phyloP scores from a whole-genome alignment of 2,329 filamentous ascomycete species.

The Zasmidium cellare region DNA sequence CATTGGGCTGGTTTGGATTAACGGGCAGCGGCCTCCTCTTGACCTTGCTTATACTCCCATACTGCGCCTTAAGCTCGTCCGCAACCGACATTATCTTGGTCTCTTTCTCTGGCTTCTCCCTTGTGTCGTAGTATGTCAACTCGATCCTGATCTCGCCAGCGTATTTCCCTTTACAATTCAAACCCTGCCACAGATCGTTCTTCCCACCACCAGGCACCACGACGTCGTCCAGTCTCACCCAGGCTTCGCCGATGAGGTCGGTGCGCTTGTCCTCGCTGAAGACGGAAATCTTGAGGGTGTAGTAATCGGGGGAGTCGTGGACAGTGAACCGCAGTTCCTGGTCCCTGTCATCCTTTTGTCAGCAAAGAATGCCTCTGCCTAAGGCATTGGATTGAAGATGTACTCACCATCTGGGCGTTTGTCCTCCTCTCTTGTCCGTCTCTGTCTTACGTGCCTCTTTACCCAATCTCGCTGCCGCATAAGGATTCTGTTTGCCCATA shows the following conservation, averaged over 20 bases:
- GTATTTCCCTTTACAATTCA: slow-evolving; percentile 90
- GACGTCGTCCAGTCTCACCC: slow-evolving; percentile 79
- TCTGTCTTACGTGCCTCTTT: slow-evolving; percentile 98
- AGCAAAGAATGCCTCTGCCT: slow-evolving; percentile 9
- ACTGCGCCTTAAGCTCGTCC: slow-evolving; percentile 28
- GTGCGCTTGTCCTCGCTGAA: slow-evolving; percentile 99
- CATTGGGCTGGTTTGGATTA: slow-evolving; percentile 59
- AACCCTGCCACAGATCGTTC: slow-evolving; percentile 85
- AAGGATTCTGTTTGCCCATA: slow-evolving; percentile 98
- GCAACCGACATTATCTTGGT: slow-evolving; percentile 44
- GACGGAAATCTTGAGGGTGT: slow-evolving; percentile 89
- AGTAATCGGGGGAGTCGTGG: slow-evolving; percentile 95
- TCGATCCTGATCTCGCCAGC: slow-evolving; percentile 93
- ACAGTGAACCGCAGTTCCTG: slow-evolving; percentile 95
- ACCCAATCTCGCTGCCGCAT: slow-evolving; percentile 87
- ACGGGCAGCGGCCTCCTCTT: slow-evolving; percentile 83
- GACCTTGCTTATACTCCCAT: slow-evolving; percentile 44
- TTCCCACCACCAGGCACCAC: slow-evolving; percentile 87
- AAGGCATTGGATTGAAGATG: background rate
- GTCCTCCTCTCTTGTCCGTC: slow-evolving; percentile 89
- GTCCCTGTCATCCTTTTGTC: slow-evolving; percentile 64
- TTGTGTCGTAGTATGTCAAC: slow-evolving; percentile 91
- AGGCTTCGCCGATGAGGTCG: slow-evolving; percentile 91
- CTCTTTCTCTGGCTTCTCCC: slow-evolving; percentile 76
- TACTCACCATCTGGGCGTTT: slow-evolving; percentile 89